Conservation (phyloP, 1,139 yeast genomes). For the Magnusiomyces sp. region DNA sequence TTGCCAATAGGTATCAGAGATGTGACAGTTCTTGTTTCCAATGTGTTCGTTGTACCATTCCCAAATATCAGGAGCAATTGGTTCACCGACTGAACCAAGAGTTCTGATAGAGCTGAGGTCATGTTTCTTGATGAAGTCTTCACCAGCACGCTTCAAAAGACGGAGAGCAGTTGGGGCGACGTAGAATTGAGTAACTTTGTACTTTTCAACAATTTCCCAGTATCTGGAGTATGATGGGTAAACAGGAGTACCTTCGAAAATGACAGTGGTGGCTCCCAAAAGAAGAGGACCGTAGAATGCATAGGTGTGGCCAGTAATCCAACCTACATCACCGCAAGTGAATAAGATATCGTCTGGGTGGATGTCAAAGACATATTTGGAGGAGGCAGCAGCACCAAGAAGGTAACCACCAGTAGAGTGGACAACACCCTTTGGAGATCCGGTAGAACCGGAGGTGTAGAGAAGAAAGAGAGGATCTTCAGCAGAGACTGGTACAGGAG, state of each 20-base stretch:
- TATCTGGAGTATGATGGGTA: constrained; percentile 72
- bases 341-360: constrained; percentile 64
- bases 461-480: constrained; percentile 59
- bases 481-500: constrained; percentile 51
- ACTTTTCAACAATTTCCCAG: constrained; percentile 74
- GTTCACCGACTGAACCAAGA: constrained; percentile 86
- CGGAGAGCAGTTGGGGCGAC: constrained; percentile 89
- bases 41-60: constrained; percentile 79
- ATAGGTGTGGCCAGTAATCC: constrained; percentile 85
- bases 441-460: constrained; percentile 63
- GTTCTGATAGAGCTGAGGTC: constrained; percentile 61
- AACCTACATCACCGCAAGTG: constrained; percentile 84
- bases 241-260: constrained; percentile 82
- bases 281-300: constrained; percentile 75
- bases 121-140: constrained; percentile 53
- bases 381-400: constrained; percentile 59
- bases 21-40: constrained; percentile 68
- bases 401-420: constrained; percentile 77
- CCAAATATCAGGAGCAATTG: constrained; percentile 90
- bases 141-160: constrained; percentile 75
- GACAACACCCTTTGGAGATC: constrained; percentile 61
- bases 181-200: constrained; percentile 74
- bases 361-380: constrained; percentile 69
- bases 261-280: constrained; percentile 72
- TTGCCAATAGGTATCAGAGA: constrained; percentile 92